These are phyloP conservation scores for Acanthamoeba triangularis DNA, from an alignment of 208 protist species.

Conservation along the genomic window DNA sequence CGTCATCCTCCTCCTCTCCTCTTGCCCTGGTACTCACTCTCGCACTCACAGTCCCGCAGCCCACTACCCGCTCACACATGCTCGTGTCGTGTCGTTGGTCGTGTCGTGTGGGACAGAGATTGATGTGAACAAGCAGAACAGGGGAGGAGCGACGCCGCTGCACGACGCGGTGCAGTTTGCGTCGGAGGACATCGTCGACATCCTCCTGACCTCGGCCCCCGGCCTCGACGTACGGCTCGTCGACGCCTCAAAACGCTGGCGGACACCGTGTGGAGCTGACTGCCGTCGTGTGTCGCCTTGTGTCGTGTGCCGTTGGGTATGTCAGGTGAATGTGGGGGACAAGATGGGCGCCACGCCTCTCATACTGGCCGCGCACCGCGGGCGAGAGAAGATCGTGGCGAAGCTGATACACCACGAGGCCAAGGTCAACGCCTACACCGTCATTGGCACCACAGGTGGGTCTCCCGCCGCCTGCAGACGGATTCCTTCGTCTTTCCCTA, in stretches of 20 bases:
- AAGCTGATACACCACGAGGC: not conserved
- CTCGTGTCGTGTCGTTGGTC: not conserved
- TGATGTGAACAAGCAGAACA: slow-evolving; percentile 14
- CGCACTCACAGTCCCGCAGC: not conserved
- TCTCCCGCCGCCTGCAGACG: no score
- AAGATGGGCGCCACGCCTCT: slow-evolving; percentile 26
- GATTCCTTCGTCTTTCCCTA: no score
- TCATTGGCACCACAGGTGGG: slow-evolving; percentile 26
- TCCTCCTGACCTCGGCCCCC: not conserved
- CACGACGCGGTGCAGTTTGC: slow-evolving; percentile 39
- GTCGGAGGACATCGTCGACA: slow-evolving; percentile 15
- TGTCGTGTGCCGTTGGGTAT: not conserved
- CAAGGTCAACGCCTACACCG: slow-evolving; percentile 3
- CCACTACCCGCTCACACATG: no score
- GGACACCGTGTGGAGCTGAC: no score
- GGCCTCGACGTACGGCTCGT: not conserved
- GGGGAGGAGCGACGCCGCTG: slow-evolving; percentile 6
- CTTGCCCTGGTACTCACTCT: not conserved
- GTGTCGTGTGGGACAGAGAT: not conserved
- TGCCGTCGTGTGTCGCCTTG: no score
- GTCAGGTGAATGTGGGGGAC: slow-evolving; percentile 7
- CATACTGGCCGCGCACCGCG: slow-evolving; percentile 1
- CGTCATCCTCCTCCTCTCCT: not conserved
- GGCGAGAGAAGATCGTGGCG: not conserved
- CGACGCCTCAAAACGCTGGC: no score